Base-by-base conservation (phyloP, 2,329 filamentous ascomycete genomes). In the Lojkania enalia region DNA sequence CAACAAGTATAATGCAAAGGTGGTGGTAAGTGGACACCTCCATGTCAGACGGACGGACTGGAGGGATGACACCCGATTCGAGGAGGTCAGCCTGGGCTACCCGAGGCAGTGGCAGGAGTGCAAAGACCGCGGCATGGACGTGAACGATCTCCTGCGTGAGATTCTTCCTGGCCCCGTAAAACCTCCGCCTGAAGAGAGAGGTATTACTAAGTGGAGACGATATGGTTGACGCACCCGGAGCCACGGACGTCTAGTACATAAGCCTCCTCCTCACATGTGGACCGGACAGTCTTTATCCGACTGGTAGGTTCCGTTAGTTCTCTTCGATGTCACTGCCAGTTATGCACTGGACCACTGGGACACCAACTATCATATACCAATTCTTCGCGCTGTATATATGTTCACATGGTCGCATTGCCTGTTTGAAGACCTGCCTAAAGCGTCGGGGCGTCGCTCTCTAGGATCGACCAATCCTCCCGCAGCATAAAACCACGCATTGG, bases 61-160 rank as follows among this genome's bases (percentile, higher is more conserved):
- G 71, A 70, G 66, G 31, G 72, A 75, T 49, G 61, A 67, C 12
- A 73, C 73, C 21, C 63, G 74, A 15, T 77, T 76, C 44, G 74
- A 77, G 52, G 74, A 77, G 52, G 69, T 71, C 36, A 73, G 69
- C 42, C 48, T 75, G 37, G 74, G 74, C n/a, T 77, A 77, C 51
- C 74, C 74, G 19, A 54, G 68, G 39, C 74, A 77, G 43, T 76
- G 74, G 74, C 66, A 74, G 40, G 65, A 72, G 5, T 71, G 67
- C 32, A 69, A 70, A 37, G 67, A 71, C 13, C 63, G 57, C 5
- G 74, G 73, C 4, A 49, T 74, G 42, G 71, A 73, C 46, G 66
- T 77, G 47, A 76, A 76, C 43, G 67, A 72, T 20, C 48, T 77
- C 48, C 57, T 77, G 42, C 57, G 74, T 29, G 73, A 77, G 53